Evolutionary conservation across 768 basidiomycete species (phyloP).

Genomic region (Serpula lacrymans): DNA sequence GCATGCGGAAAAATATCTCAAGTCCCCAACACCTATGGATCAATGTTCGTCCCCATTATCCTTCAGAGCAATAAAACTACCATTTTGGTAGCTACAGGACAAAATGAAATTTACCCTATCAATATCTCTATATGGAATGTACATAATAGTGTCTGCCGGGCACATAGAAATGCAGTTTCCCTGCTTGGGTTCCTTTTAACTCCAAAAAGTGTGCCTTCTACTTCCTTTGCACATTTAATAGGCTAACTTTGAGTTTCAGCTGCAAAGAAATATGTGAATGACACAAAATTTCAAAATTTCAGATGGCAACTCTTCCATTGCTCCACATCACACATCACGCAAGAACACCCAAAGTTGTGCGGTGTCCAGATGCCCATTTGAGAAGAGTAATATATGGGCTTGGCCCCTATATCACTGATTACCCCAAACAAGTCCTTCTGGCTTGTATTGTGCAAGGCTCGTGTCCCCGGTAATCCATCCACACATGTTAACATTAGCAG

Average conservation of each 20-base stretch:
- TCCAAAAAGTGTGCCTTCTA: constrained; percentile 19
- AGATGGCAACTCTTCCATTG: too few species aligned
- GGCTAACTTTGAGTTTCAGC: too few species aligned
- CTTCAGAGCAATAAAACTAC: constrained; percentile 23
- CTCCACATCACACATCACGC: too few species aligned
- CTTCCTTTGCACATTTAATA: not conserved
- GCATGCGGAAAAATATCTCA: too few species aligned
- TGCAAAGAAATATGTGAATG: too few species aligned
- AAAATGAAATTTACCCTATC: too few species aligned
- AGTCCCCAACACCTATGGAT: constrained; percentile 15
- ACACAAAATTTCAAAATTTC: too few species aligned
- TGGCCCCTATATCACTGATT: constrained; percentile 28
- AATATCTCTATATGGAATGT: constrained; percentile 20
- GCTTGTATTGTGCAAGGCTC: constrained; percentile 22
- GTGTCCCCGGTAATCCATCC: constrained; percentile 27
- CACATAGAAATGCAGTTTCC: too few species aligned
- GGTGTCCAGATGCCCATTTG: constrained; percentile 25
- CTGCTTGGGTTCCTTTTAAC: constrained; percentile 20
- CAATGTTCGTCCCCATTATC: constrained; percentile 15
- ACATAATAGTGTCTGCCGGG: constrained; percentile 17
- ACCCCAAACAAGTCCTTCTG: constrained; percentile 27
- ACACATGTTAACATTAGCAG: too few species aligned
- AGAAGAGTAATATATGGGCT: constrained; percentile 17
- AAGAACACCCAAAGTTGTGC: too few species aligned
- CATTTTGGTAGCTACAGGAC: constrained; percentile 23